Evolutionary conservation across 2,329 filamentous ascomycete genomes (phyloP), one percentile per base, ranked within the genome.

Genomic region (Talaromyces piceae): DNA sequence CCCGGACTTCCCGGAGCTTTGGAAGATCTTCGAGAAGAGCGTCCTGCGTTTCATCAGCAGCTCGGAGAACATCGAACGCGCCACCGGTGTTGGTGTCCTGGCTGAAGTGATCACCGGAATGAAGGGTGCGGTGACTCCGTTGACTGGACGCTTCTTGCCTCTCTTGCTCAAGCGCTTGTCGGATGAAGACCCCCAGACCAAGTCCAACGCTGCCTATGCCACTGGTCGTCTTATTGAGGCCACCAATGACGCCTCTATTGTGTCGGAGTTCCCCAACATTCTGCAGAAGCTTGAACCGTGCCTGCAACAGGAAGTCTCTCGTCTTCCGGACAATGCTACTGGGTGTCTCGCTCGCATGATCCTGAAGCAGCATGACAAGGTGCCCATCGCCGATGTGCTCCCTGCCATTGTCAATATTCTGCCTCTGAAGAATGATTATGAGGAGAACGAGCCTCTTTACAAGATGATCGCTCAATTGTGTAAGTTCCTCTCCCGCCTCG

Each of bases 391-490:
- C 33, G 84, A 95, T 54, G 88, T 95, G 18, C 80, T 98, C 1
- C 91, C 91, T 23, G 83, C 82, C 1, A 73, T 97, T 25, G 80
- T 94, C 51, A 80, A 81, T 55, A 79, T 91, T 25, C 80, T 97
- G 31, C 93, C 93, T 8, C 77, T 97, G 56, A 88, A 87, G 69
- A 91, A 95, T 66, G 93, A 97, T 69, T 97, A 82, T 62, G 90
- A 96, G 71, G 93, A 97, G 80, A 97, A 98, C 73, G 88, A 88
- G 62, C 90, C 93, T 7, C 84, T 97, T 54, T 98, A 86, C 73
- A 81, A 86, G 68, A 94, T 91, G 81, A 85, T 98, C 63, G 85
- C 88, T 69, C 84, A 87, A 70, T 80, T 97, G 57, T 96, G 82
- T 86, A 77, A 76, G 83, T 80, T 27, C 1, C 20, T 25, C 4